Evolutionary conservation across 2,329 filamentous ascomycete genomes (phyloP), one percentile per base, ranked within the genome.

Genomic region (Fusarium dlaminii): DNA sequence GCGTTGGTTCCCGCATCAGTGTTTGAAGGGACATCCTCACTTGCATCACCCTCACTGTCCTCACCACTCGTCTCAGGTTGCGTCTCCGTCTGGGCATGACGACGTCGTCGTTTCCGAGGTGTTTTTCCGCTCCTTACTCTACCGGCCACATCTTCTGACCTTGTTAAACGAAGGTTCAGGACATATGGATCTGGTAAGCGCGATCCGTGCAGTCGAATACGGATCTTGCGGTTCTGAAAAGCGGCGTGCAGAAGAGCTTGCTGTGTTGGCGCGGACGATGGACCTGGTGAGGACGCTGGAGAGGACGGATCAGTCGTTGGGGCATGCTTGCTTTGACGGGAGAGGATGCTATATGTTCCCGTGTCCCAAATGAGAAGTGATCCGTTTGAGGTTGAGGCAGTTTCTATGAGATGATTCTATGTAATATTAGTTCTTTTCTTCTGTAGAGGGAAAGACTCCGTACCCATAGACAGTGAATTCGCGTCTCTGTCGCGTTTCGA

Each of bases 301-400:
- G 73, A 75, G 29, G 65, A 73, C n/a, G 78, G 80, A 34, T 81
- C 81, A 15, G 78, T 78, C 2, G 82, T 66, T 7, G 82, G 78
- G 2, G 77, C 77, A 54, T 81, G 76, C 56, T 85, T 82, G 57
- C 73, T 80, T 39, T 68, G 77, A n/a, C 77, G 82, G 13, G 87
- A 84, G 18, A 91, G 81, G 17, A 91, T 78, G 48, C 85, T 83
- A 74, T 90, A 91, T 37, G 87, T 87, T 6, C 89, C 90, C 4
- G 87, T 90, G 74, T 91, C 90, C 90, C 90, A 91, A 45, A 91
- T 87, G 15, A 91, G 82, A 66, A 91, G 83, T 14, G 88, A 90
- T 5, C 89, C 90, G 8, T 89, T 90, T 20, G 82, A 80, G 4
- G 77, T 36, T 6, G 87, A 89, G 8, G 86, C 89, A 3, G 87